phyloP scores from a whole-genome alignment of 2,329 filamentous ascomycete species.

The Bipolaris sorokiniana region DNA sequence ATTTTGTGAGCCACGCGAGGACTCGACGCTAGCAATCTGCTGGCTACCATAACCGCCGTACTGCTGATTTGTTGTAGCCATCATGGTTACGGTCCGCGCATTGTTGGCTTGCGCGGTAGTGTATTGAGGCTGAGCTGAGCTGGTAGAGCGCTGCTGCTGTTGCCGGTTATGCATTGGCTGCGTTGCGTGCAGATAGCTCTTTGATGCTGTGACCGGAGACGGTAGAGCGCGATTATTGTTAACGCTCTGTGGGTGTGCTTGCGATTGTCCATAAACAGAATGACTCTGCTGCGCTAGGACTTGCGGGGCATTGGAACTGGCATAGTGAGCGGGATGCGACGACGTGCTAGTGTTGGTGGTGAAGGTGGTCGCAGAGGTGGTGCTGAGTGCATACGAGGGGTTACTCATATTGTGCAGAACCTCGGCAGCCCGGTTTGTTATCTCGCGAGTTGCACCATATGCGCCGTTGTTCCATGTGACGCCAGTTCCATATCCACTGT shows the following conservation, averaged over 20 bases:
- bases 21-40: constrained; percentile 32
- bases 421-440: constrained; percentile 41
- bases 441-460: constrained; percentile 36
- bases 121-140: constrained; percentile 38
- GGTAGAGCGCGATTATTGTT: constrained; percentile 32
- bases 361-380: constrained; percentile 26
- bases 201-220: constrained; percentile 33
- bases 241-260: constrained; percentile 36
- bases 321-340: constrained; percentile 26
- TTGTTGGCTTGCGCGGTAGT: constrained; percentile 15
- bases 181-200: constrained; percentile 34
- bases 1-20: constrained; percentile 21
- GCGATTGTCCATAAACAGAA: constrained; percentile 30
- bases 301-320: constrained; percentile 19
- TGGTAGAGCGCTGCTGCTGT: constrained; percentile 38
- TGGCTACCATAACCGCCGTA: constrained; percentile 30
- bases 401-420: constrained; percentile 45
- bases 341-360: constrained; percentile 29
- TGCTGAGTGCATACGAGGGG: constrained; percentile 29
- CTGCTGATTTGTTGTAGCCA: constrained; percentile 24
- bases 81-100: constrained; percentile 17
- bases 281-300: constrained; percentile 30
- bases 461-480: constrained; percentile 30
- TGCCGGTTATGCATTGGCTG: constrained; percentile 35
- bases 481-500: constrained; percentile 28